Percentiles rank a stretch among this genome's conserved stretches.
Conservation (phyloP, 2,329 filamentous ascomycete genomes). For the Trichoderma lentiforme region DNA sequence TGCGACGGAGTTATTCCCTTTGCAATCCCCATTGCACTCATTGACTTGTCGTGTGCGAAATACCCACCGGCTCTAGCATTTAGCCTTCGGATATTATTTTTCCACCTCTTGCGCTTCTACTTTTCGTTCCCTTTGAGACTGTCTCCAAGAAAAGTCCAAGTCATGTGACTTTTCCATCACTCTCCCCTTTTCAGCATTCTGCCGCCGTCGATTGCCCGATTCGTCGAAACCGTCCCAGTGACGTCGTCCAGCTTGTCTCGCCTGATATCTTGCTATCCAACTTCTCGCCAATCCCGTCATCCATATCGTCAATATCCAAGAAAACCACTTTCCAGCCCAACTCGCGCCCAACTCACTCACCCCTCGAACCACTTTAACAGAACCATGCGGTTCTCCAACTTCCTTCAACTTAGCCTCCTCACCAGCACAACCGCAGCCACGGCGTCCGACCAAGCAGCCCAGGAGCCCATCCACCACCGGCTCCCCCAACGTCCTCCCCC, state of each 20-base stretch:
- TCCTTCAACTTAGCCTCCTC: not conserved
- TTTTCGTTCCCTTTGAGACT: not conserved
- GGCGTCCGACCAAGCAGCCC: constrained; percentile 5
- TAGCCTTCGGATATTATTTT: constrained; percentile 11
- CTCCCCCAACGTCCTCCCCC: constrained; percentile 16
- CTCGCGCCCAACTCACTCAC: not conserved
- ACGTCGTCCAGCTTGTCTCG: not conserved
- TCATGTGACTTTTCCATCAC: not conserved
- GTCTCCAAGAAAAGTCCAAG: not conserved
- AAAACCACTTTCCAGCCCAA: not conserved
- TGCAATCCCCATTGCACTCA: not conserved
- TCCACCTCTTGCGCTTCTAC: constrained; percentile 9
- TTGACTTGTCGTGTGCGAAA: not conserved
- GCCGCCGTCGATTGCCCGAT: not conserved
- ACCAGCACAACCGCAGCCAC: constrained; percentile 1
- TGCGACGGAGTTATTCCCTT: not conserved
- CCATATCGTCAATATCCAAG: not conserved
- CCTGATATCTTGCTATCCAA: not conserved
- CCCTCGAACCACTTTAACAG: not conserved
- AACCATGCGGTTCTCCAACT: constrained; percentile 14
- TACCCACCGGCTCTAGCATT: not conserved
- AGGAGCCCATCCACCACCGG: constrained; percentile 8
- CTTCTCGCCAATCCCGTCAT: not conserved
- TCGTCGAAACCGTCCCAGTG: not conserved
- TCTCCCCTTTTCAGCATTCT: not conserved